phyloP scores from a whole-genome alignment of 2,329 filamentous ascomycete genomes.

The Fusarium luffae region DNA sequence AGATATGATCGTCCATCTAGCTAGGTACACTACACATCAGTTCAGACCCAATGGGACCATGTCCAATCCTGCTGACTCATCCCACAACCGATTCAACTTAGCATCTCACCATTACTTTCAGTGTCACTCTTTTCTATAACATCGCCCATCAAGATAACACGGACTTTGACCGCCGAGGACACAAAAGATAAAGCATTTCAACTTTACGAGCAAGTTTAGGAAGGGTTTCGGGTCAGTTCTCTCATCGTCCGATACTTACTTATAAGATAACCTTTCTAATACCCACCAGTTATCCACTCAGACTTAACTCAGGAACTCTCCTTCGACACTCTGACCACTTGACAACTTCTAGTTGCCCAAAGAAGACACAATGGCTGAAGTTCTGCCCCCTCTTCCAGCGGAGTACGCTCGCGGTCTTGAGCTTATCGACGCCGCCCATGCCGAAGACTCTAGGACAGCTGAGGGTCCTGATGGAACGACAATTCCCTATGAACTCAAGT shows the following conservation, averaged over 20 bases:
- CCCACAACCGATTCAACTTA: conserved; percentile 23
- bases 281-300: not conserved
- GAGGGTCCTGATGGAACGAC: conserved; percentile 56
- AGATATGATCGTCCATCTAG: conserved; percentile 1
- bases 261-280: not conserved
- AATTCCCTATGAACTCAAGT: conserved; percentile 82
- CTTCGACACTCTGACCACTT: not conserved
- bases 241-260: not conserved
- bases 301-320: not conserved
- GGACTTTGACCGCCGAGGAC: not conserved
- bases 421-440: conserved; percentile 75
- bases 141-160: not conserved
- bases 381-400: conserved; percentile 50
- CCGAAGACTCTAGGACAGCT: conserved; percentile 51
- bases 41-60: conserved; percentile 35
- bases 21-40: not conserved
- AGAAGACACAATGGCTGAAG: conserved; percentile 23
- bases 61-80: conserved; percentile 43
- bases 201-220: not conserved
- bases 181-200: not conserved
- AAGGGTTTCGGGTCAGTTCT: not conserved
- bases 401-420: conserved; percentile 65
- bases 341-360: not conserved
- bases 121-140: not conserved
- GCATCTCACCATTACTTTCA: not conserved